Evolutionary conservation across 805 yeast species (phyloP).

Genomic region (Yarrowia keelungensis): DNA sequence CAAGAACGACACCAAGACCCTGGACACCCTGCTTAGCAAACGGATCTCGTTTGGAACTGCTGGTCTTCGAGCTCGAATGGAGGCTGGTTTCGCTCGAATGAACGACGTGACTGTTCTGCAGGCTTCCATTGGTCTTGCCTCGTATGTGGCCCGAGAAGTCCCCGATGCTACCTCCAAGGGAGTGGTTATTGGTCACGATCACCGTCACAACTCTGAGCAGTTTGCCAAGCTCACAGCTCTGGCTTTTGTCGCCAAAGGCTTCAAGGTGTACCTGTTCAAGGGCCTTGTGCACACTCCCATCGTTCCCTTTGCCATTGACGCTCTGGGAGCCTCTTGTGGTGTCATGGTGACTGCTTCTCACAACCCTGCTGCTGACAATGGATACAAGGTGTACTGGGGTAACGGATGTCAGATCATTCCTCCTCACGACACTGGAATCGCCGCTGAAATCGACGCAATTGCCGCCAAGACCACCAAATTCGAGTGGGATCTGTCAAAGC

Average conservation of each 20-base stretch:
- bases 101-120: slow-evolving; percentile 88
- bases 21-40: slow-evolving; percentile 57
- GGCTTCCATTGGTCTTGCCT: slow-evolving; percentile 64
- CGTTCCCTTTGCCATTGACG: slow-evolving; percentile 86
- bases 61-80: slow-evolving; percentile 87
- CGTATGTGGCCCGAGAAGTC: slow-evolving; percentile 48
- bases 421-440: slow-evolving; percentile 82
- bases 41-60: slow-evolving; percentile 91
- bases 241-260: slow-evolving; percentile 71
- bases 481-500: slow-evolving; percentile 54
- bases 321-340: slow-evolving; percentile 71
- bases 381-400: slow-evolving; percentile 90
- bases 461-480: slow-evolving; percentile 64
- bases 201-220: slow-evolving; percentile 76
- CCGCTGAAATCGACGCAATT: slow-evolving; percentile 65
- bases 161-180: slow-evolving; percentile 50
- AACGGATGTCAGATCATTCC: slow-evolving; percentile 97
- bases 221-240: slow-evolving; percentile 83
- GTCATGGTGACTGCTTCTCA: slow-evolving; percentile 50
- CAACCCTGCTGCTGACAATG: slow-evolving; percentile 68
- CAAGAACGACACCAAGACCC: slow-evolving; percentile 52
- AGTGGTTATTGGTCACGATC: slow-evolving; percentile 90
- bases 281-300: slow-evolving; percentile 78
- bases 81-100: slow-evolving; percentile 88
- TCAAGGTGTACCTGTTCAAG: slow-evolving; percentile 61